phyloP scores from a whole-genome alignment of 768 basidiomycete species.

The Paxillus rubicundulus region DNA sequence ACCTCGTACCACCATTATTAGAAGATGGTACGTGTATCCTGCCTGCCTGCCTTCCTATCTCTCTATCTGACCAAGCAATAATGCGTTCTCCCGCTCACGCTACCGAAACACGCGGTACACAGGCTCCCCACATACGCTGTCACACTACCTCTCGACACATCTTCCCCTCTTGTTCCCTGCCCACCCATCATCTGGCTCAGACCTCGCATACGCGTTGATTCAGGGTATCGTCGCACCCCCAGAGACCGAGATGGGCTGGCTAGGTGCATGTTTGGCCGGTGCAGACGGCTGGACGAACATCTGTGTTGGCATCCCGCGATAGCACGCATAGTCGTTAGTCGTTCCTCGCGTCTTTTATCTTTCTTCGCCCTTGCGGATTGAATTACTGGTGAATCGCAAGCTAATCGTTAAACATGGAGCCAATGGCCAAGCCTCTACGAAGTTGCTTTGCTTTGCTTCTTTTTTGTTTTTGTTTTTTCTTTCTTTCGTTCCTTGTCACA shows the following conservation, averaged over 20 bases:
- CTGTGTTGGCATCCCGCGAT: conserved; percentile 61
- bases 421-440: not conserved
- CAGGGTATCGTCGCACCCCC: conserved; percentile 83
- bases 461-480: no score
- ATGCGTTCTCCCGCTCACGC: not conserved
- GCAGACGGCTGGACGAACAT: conserved; percentile 96
- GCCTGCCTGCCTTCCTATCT: not conserved
- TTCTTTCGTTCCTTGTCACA: no score
- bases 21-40: conserved; percentile 61
- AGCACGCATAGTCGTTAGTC: conserved; percentile 4
- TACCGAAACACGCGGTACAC: conserved; percentile 5
- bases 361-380: not conserved
- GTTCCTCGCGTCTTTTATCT: not conserved
- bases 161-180: conserved; percentile 79
- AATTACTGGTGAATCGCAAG: not conserved
- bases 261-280: conserved; percentile 87
- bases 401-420: not conserved
- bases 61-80: conserved; percentile 5
- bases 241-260: conserved; percentile 90
- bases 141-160: conserved; percentile 63
- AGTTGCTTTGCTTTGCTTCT: not conserved
- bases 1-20: conserved; percentile 75
- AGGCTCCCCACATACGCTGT: conserved; percentile 75
- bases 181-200: conserved; percentile 38
- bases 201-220: conserved; percentile 73